Evolutionary conservation across 768 basidiomycete species (phyloP).

Genomic region (Phlebiopsis gigantea): DNA sequence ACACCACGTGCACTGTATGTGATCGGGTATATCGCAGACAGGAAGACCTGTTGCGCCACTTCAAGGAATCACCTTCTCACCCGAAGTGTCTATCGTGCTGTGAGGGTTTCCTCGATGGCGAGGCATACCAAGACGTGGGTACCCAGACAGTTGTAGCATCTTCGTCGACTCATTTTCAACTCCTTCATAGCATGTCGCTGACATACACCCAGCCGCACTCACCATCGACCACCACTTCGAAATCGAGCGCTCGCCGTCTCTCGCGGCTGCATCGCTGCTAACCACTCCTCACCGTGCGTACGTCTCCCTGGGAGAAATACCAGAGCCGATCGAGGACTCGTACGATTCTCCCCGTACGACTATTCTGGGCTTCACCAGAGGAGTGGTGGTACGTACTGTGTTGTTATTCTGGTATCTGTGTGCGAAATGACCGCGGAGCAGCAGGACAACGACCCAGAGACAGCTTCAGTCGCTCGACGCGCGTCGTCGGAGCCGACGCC

Average conservation of each 20-base stretch:
- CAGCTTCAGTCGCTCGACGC: neutral
- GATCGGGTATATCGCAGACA: neutral
- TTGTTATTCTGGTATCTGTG: neutral
- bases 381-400: neutral
- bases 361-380: neutral
- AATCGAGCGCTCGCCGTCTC: neutral
- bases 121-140: neutral
- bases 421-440: neutral
- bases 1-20: constrained; percentile 6
- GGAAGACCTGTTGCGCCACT: constrained; percentile 4
- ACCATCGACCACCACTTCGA: neutral
- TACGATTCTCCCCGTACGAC: neutral
- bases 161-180: neutral
- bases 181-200: neutral
- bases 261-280: neutral
- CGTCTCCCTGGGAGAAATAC: neutral
- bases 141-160: neutral
- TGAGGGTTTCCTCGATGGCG: constrained; percentile 1
- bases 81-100: constrained; percentile 9
- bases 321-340: neutral
- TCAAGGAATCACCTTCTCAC: constrained; percentile 3
- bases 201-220: neutral
- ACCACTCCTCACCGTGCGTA: neutral
- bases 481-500: constrained; percentile 3
- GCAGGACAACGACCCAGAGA: neutral